Percentiles rank a stretch among this genome's conserved stretches.
These are phyloP conservation scores for Thelonectria rubi DNA, from an alignment of 2,329 filamentous ascomycete species.

Conservation along the genomic window DNA sequence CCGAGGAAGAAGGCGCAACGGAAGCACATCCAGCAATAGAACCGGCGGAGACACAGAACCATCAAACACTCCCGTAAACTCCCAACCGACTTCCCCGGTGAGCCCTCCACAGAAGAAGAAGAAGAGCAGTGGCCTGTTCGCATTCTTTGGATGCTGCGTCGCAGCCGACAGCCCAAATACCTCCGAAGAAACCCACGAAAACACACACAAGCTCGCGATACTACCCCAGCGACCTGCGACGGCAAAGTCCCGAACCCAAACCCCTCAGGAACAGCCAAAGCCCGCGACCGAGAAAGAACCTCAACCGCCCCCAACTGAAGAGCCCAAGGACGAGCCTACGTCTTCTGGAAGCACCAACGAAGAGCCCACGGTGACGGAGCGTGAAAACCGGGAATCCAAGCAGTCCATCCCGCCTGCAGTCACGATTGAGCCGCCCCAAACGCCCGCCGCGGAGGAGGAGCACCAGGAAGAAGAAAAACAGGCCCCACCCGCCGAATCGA, in stretches of 20 bases:
- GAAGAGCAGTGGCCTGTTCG: conserved; percentile 62
- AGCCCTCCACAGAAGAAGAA: conserved; percentile 62
- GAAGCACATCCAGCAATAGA: conserved; percentile 73
- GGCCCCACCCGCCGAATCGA: conserved; percentile 58
- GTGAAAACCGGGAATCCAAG: conserved; percentile 58
- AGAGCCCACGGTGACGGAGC: conserved; percentile 53
- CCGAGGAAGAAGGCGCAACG: conserved; percentile 69
- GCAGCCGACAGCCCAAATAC: conserved; percentile 67
- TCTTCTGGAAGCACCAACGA: conserved; percentile 59
- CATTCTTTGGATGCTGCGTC: conserved; percentile 73
- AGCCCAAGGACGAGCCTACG: conserved; percentile 55
- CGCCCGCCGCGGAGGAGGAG: conserved; percentile 38
- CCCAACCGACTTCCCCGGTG: conserved; percentile 62
- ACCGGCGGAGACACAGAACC: conserved; percentile 64
- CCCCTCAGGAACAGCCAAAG: conserved; percentile 60
- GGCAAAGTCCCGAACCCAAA: conserved; percentile 62
- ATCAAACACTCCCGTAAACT: conserved; percentile 58
- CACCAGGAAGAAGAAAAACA: conserved; percentile 46
- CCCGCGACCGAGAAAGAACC: conserved; percentile 61
- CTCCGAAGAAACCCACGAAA: conserved; percentile 62
- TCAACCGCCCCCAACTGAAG: conserved; percentile 48
- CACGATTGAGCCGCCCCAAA: conserved; percentile 55
- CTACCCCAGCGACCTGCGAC: conserved; percentile 64
- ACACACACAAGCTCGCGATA: conserved; percentile 67
- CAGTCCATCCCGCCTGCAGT: conserved; percentile 51